Evolutionary conservation across 2,329 filamentous ascomycete genomes (phyloP).

Genomic region (Gnomoniopsis sp.): DNA sequence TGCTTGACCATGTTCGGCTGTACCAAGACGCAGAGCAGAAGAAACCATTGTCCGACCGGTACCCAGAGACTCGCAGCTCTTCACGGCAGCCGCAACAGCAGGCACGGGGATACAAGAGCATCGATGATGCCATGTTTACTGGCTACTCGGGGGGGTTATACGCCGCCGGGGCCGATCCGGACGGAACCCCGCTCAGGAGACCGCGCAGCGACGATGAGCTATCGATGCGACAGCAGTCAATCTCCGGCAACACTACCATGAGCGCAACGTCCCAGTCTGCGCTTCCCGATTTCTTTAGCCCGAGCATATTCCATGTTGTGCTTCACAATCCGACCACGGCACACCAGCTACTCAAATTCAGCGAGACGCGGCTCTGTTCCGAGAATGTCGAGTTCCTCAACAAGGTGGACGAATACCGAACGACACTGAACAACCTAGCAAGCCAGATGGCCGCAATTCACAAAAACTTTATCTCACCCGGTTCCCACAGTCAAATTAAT

Average conservation of each 20-base stretch:
- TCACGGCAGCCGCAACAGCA: neutral
- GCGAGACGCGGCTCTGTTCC: conserved; percentile 34
- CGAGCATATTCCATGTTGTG: conserved; percentile 38
- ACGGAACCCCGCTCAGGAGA: neutral
- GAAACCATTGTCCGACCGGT: neutral
- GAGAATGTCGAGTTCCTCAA: conserved; percentile 45
- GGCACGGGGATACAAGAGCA: neutral
- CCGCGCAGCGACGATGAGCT: conserved; percentile 11
- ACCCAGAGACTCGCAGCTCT: neutral
- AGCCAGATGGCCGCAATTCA: conserved; percentile 33
- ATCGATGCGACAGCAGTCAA: conserved; percentile 2
- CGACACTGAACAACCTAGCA: conserved; percentile 37
- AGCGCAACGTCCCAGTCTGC: conserved; percentile 19
- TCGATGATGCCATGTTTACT: conserved; percentile 8
- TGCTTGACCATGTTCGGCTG: conserved; percentile 8
- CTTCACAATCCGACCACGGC: conserved; percentile 40
- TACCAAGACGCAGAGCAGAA: conserved; percentile 10
- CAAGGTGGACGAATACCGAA: conserved; percentile 45
- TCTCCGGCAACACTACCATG: conserved; percentile 7
- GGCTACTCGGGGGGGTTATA: neutral
- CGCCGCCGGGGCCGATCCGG: neutral
- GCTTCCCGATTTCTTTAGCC: conserved; percentile 38
- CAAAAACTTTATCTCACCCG: conserved; percentile 25
- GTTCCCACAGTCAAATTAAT: conserved; percentile 23
- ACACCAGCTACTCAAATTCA: conserved; percentile 39